Conservation (phyloP, 495 filamentous ascomycete genomes). For the Polyplosphaeria fusca region DNA sequence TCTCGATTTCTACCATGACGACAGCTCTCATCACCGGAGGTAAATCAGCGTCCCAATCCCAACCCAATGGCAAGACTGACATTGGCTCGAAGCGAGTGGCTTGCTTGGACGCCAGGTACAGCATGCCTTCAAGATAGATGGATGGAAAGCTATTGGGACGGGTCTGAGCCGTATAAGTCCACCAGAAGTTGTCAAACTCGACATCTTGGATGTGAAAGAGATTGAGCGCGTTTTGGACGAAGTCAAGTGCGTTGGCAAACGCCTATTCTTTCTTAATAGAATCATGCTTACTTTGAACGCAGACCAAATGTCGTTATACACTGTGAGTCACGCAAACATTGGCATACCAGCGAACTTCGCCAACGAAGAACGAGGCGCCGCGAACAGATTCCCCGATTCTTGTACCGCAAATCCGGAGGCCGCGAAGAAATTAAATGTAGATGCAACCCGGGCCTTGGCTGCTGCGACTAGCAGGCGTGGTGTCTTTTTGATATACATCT, state of each 20-base stretch:
- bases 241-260: too few species aligned
- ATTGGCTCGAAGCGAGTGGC: conserved; percentile 45
- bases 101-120: conserved; percentile 78
- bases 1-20: conserved; percentile 45
- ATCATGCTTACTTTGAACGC: too few species aligned
- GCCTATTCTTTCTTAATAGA: too few species aligned
- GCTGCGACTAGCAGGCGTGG: conserved; percentile 56
- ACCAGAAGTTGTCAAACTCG: conserved; percentile 69
- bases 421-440: conserved; percentile 71
- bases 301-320: conserved; percentile 83
- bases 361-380: conserved; percentile 80
- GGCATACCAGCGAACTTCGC: too few species aligned
- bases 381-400: conserved; percentile 86
- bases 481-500: conserved; percentile 86
- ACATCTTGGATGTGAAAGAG: conserved; percentile 60
- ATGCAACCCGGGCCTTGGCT: conserved; percentile 65
- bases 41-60: conserved; percentile 38
- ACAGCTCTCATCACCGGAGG: conserved; percentile 81
- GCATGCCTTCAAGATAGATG: conserved; percentile 64
- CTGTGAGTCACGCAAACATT: conserved; percentile 57
- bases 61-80: conserved; percentile 9
- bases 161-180: conserved; percentile 71
- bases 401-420: conserved; percentile 75
- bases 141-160: conserved; percentile 79
- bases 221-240: conserved; percentile 62